A percentile compares a stretch with the other conserved stretches of the same genome.
Conservation (phyloP, 1,139 yeast species). For the Diutina ranongensis region DNA sequence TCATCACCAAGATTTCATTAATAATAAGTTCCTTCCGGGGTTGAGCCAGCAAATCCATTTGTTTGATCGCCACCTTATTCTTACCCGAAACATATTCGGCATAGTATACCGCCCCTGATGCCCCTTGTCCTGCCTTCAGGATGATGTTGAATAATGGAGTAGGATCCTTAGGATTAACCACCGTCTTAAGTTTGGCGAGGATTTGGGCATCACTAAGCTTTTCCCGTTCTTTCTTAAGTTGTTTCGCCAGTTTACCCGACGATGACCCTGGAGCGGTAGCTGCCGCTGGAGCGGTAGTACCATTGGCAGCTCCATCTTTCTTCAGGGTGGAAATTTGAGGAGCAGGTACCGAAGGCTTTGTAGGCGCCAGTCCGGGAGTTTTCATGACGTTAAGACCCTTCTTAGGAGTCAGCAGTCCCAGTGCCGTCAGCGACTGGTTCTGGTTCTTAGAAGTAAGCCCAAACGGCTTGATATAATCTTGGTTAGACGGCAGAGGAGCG, state of each 20-base stretch:
- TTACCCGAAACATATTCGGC: slow-evolving; percentile 52
- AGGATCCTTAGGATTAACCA: slow-evolving; percentile 78
- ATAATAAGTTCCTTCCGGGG: slow-evolving; percentile 88
- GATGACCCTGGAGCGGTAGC: no score
- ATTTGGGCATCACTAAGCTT: slow-evolving; percentile 80
- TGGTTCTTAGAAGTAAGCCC: slow-evolving; percentile 9
- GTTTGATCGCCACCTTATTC: slow-evolving; percentile 75
- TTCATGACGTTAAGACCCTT: slow-evolving; percentile 2
- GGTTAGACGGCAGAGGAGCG: background rate
- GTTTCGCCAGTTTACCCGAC: slow-evolving; percentile 29
- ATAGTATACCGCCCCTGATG: slow-evolving; percentile 88
- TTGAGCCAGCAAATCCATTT: slow-evolving; percentile 88
- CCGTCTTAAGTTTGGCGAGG: slow-evolving; percentile 72
- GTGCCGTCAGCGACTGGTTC: background rate
- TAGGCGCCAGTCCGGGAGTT: background rate
- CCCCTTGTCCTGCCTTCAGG: slow-evolving; percentile 99
- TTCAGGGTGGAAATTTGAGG: slow-evolving; percentile 15
- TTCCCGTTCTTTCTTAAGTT: slow-evolving; percentile 49
- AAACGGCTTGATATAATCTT: slow-evolving; percentile 16
- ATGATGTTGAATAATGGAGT: slow-evolving; percentile 73
- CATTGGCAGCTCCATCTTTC: slow-evolving; percentile 11
- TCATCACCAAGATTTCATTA: slow-evolving; percentile 38
- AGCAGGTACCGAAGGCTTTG: background rate
- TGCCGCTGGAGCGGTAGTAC: no score
- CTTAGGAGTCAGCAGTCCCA: background rate